Conservation (phyloP, 768 basidiomycete genomes). For the Russula olivacea region DNA sequence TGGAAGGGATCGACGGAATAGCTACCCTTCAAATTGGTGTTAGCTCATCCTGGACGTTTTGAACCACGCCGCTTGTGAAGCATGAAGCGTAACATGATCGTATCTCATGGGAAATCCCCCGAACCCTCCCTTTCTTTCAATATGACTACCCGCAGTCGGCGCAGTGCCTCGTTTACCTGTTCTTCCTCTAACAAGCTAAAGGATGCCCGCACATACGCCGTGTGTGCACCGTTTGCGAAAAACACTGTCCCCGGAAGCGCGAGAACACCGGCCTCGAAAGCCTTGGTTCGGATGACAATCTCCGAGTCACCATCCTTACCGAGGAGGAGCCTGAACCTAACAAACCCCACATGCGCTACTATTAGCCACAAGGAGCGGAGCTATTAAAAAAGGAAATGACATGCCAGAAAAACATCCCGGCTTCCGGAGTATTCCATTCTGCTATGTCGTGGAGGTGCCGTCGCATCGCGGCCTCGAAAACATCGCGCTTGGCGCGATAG, state of each 20-base stretch:
- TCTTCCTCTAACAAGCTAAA: constrained; percentile 66
- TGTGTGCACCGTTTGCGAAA: constrained; percentile 62
- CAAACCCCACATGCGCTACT: neutral
- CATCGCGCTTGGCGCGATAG: constrained; percentile 65
- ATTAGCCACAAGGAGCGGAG: neutral
- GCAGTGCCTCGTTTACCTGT: constrained; percentile 69
- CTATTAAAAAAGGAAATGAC: constrained; percentile 28
- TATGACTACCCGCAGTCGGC: constrained; percentile 42
- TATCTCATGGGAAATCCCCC: neutral
- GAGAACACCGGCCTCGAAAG: constrained; percentile 78
- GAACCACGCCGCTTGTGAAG: neutral
- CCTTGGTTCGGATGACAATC: constrained; percentile 63
- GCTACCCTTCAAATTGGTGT: neutral
- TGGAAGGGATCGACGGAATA: neutral
- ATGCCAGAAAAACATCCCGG: constrained; percentile 88
- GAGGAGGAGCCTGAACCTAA: constrained; percentile 66
- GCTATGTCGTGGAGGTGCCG: constrained; percentile 74
- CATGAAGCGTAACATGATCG: neutral
- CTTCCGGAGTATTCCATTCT: constrained; percentile 63
- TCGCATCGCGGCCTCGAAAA: constrained; percentile 71
- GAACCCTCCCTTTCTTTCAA: constrained; percentile 17
- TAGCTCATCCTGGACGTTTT: neutral
- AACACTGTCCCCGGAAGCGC: constrained; percentile 84
- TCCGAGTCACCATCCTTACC: constrained; percentile 54
- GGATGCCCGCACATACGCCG: constrained; percentile 72